Percentiles rank a stretch among this genome's conserved stretches.
phyloP scores from a whole-genome alignment of 345 rosid species.

The Litchi chinensis region DNA sequence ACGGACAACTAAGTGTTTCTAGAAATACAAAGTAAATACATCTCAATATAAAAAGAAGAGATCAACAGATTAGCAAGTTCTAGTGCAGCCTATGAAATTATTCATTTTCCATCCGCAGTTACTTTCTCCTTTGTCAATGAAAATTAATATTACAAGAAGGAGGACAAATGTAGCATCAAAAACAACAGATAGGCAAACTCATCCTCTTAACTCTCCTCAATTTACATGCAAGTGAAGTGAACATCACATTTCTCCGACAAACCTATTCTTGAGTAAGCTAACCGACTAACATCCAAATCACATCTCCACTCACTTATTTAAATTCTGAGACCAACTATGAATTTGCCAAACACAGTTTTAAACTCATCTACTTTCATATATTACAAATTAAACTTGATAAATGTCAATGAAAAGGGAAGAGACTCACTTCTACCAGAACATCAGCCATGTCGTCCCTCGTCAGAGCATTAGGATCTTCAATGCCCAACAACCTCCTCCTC shows the following conservation, averaged over 20 bases:
- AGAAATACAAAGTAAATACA: neutral
- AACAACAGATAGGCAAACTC: neutral
- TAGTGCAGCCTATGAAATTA: neutral
- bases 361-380: neutral
- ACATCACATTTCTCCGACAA: neutral
- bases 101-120: neutral
- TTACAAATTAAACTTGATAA: neutral
- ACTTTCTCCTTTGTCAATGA: neutral
- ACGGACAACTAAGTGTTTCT: neutral
- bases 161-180: neutral
- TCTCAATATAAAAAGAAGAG: neutral
- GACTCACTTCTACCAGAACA: constrained; percentile 66
- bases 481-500: constrained; percentile 82
- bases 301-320: neutral
- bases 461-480: constrained; percentile 73
- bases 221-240: neutral
- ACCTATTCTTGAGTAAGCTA: neutral
- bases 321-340: neutral
- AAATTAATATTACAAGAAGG: neutral
- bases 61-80: neutral
- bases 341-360: neutral
- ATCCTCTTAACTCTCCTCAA: neutral
- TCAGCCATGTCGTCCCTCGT: constrained; percentile 86
- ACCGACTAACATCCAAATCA: neutral
- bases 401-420: neutral